Evolutionary conservation across 2,329 filamentous ascomycete genomes (phyloP).

Genomic region (Exophiala sideris): DNA sequence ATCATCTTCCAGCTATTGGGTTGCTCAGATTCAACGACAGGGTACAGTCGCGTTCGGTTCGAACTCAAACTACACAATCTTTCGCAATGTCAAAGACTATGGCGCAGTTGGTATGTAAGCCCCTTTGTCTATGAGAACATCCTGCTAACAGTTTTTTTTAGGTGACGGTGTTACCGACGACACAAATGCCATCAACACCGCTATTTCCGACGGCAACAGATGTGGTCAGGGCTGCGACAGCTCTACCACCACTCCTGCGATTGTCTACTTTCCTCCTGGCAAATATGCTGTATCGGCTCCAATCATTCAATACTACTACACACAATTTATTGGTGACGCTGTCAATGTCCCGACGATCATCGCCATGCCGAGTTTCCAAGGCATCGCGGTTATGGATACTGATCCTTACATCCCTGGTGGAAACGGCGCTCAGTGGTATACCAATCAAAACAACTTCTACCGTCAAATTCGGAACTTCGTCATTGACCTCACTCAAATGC

Average conservation of each 20-base stretch:
- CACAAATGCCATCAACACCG: conserved; percentile 80
- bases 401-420: conserved; percentile 68
- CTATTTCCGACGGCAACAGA: conserved; percentile 72
- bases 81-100: conserved; percentile 73
- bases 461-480: conserved; percentile 78
- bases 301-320: conserved; percentile 86
- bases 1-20: conserved; percentile 59
- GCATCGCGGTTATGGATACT: conserved; percentile 85
- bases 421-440: conserved; percentile 68
- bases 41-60: conserved; percentile 60
- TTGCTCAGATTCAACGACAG: conserved; percentile 65
- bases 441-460: conserved; percentile 81
- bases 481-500: conserved; percentile 69
- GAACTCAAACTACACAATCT: conserved; percentile 61
- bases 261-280: conserved; percentile 89
- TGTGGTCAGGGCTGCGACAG: conserved; percentile 82
- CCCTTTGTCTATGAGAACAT: conserved; percentile 11
- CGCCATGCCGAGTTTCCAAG: conserved; percentile 66
- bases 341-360: conserved; percentile 70
- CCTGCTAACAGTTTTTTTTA: conserved; percentile 33
- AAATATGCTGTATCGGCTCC: conserved; percentile 79
- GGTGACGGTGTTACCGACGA: conserved; percentile 72
- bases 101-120: conserved; percentile 64
- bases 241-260: conserved; percentile 73
- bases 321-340: conserved; percentile 83